These are phyloP conservation scores for Opeltia flavorubescens DNA, from an alignment of 495 filamentous ascomycete species.

Conservation along the genomic window DNA sequence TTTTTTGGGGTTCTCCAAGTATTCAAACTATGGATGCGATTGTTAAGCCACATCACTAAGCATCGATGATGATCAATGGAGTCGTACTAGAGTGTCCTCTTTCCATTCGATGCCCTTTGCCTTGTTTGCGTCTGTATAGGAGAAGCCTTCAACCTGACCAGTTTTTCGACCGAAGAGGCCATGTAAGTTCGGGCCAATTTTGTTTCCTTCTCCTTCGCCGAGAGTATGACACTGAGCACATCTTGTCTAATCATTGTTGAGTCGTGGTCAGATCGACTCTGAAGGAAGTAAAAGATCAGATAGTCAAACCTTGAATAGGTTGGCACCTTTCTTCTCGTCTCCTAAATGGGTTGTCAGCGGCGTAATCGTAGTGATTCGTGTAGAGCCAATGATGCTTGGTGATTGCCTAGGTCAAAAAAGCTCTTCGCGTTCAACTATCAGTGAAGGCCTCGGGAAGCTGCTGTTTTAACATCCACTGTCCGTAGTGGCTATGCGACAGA, in stretches of 20 bases:
- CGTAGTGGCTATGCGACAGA: no score
- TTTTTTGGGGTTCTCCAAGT: slow-evolving; percentile 90
- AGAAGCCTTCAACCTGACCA: slow-evolving; percentile 78
- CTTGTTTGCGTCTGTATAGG: slow-evolving; percentile 99
- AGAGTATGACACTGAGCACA: slow-evolving; percentile 98
- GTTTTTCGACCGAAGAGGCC: slow-evolving; percentile 96
- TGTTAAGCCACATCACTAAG: background rate
- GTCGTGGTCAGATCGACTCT: slow-evolving; percentile 5
- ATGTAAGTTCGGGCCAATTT: slow-evolving; percentile 93
- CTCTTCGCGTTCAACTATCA: no score
- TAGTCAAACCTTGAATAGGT: slow-evolving; percentile 76
- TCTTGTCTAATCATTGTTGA: slow-evolving; percentile 47
- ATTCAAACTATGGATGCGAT: slow-evolving; percentile 43
- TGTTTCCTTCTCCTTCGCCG: slow-evolving; percentile 77
- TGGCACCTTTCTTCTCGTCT: slow-evolving; percentile 91
- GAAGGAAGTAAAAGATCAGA: background rate
- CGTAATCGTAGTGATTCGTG: background rate
- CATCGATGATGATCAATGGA: background rate
- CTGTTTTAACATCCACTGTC: no score
- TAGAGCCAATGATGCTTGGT: background rate
- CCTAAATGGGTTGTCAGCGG: slow-evolving; percentile 33
- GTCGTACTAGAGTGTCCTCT: slow-evolving; percentile 63
- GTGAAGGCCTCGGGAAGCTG: background rate
- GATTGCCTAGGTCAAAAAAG: no score
- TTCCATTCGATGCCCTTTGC: slow-evolving; percentile 82